Evolutionary conservation across 1,284 basidiomycete species (phyloP).

Genomic region (Ustilago hordei): DNA sequence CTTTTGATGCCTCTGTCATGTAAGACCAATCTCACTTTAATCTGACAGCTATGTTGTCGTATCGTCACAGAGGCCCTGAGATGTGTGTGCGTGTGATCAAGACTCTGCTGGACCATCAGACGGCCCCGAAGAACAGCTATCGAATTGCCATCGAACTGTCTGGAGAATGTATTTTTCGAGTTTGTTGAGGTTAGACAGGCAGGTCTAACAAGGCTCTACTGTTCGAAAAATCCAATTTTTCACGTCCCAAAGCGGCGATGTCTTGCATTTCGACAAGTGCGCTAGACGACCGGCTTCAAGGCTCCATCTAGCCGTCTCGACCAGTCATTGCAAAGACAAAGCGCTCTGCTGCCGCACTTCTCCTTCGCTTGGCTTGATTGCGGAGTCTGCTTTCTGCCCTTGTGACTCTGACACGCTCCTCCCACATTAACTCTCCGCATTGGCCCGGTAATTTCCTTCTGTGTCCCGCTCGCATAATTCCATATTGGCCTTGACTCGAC

Average conservation of each 20-base stretch:
- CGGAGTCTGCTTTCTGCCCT: slow-evolving; percentile 16
- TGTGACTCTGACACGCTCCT: slow-evolving; percentile 41
- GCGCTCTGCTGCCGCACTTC: neutral
- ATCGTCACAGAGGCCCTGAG: too few species aligned
- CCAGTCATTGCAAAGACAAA: neutral
- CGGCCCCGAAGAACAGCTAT: too few species aligned
- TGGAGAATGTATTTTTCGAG: neutral
- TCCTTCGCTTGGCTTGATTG: neutral
- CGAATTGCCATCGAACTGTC: neutral
- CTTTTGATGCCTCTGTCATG: neutral
- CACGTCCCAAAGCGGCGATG: neutral
- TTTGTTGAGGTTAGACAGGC: neutral
- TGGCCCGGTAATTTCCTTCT: slow-evolving; percentile 19
- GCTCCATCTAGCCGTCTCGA: slow-evolving; percentile 8
- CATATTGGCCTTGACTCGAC: slow-evolving; percentile 1
- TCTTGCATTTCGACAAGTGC: neutral
- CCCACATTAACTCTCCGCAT: neutral
- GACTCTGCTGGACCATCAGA: too few species aligned
- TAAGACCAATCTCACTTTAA: neutral
- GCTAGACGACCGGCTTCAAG: slow-evolving; percentile 18
- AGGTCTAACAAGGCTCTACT: neutral
- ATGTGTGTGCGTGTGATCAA: too few species aligned
- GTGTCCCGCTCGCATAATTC: slow-evolving; percentile 12
- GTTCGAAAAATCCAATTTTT: neutral
- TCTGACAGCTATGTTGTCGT: neutral